A percentile compares a stretch with the other conserved stretches of the same genome.
These are phyloP conservation scores for Polytrichum commune DNA, from an alignment of 225 moss, liverwort and hornwort genomes.

Conservation along the genomic window DNA sequence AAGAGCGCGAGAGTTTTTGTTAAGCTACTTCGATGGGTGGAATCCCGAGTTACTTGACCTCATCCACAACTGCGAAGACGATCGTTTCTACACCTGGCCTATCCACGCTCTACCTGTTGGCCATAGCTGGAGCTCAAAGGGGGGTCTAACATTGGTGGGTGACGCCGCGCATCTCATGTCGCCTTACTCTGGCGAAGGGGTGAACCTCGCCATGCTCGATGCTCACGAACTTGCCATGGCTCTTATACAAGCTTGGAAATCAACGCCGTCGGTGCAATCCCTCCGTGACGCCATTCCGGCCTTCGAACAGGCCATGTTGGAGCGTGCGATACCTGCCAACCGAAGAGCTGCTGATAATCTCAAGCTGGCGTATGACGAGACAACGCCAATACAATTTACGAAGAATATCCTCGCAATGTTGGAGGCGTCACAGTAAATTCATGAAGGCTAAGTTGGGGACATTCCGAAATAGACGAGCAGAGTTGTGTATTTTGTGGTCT, in stretches of 20 bases:
- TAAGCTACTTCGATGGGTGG: slow-evolving; percentile 4
- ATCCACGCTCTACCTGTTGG: slow-evolving; percentile 2
- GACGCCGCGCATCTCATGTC: slow-evolving; percentile 5
- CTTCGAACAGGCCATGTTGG: background rate
- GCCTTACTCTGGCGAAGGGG: slow-evolving; percentile 2
- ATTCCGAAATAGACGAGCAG: too few species aligned
- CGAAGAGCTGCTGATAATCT: background rate
- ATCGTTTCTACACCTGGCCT: background rate
- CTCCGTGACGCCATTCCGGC: background rate
- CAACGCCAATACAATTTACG: background rate
- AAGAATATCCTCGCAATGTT: too few species aligned
- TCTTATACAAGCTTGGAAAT: background rate
- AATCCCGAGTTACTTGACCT: background rate
- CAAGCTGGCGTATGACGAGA: background rate
- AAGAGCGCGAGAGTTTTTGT: background rate
- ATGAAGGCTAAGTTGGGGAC: too few species aligned
- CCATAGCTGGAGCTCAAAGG: slow-evolving; percentile 1
- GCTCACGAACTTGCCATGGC: slow-evolving; percentile 4
- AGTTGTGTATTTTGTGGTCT: too few species aligned
- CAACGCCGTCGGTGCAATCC: background rate
- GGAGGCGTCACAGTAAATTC: too few species aligned
- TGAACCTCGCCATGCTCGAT: slow-evolving; percentile 1
- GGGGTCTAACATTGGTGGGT: background rate
- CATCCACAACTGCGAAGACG: slow-evolving; percentile 2
- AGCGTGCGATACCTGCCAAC: background rate